Evolutionary conservation across 345 rosid genomes (phyloP), one percentile per base, ranked within the genome.

Genomic region (Turritis glabra): DNA sequence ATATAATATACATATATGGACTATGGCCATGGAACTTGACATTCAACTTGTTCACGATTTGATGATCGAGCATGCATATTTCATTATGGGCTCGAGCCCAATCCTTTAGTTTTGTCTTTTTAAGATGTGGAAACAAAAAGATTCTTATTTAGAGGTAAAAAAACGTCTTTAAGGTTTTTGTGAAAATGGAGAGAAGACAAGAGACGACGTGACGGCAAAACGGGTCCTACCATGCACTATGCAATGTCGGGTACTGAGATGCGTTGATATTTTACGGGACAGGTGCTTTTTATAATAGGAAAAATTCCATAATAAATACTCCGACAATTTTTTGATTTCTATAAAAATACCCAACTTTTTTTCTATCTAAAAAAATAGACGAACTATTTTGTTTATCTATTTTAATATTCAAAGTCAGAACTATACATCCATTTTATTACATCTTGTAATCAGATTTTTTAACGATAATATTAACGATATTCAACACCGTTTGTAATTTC

Each of bases 191-290:
- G 6, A 53, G 77, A 64, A 63, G 77, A 64, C 35, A 55, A 74
- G 41, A 46, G 9, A 64, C 38, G 50, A 25, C 29, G 71, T 43
- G 71, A 53, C 47, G 35, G 64, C 23, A 15, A 65, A 47, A 47
- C 30, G 44, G 68, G 73, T 67, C 73, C 67, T 56, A 57, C 59
- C 15, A 22, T 35, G 43, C 73, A 67, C 67, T 15, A 58, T 50
- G 54, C 18, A 27, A 1, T 75, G 78, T 67, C 72, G 67, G 61
- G 27, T 66, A 26, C 4, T 64, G 29, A 33, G 22, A 32, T 54
- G 55, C 7, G 65, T 30, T 64, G 47, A 43, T 64, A 54, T 29
- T 53, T 29, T 6, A 41, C 14, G 8, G 33, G 15, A 8, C 9
- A 41, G 7, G 33, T 63, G 1, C 13, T 30, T 69, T 43, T 50